Conservation (phyloP, 768 basidiomycete genomes). For the Daedalea quercina region DNA sequence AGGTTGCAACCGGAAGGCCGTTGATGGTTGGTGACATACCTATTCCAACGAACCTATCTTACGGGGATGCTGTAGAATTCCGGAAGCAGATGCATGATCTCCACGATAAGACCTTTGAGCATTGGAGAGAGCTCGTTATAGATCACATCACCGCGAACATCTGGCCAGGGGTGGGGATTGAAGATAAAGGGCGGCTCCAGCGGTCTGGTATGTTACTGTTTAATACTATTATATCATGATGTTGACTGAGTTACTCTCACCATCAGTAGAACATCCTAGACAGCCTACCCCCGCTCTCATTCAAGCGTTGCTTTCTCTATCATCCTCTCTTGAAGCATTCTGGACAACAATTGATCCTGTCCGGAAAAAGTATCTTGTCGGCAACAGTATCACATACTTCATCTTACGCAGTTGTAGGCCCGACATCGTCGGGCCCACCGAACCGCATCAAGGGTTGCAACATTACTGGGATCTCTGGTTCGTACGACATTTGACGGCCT, state of each 20-base stretch:
- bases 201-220: neutral
- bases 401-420: neutral
- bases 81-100: slow-evolving; percentile 33
- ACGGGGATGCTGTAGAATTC: slow-evolving; percentile 36
- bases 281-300: slow-evolving; percentile 51
- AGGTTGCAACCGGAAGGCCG: slow-evolving; percentile 32
- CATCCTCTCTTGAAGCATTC: slow-evolving; percentile 47
- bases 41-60: neutral
- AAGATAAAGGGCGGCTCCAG: neutral
- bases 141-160: slow-evolving; percentile 6
- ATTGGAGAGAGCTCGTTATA: slow-evolving; percentile 47
- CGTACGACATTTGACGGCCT: slow-evolving; percentile 6
- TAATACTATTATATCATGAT: neutral
- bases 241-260: neutral
- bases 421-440: neutral
- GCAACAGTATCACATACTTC: slow-evolving; percentile 13
- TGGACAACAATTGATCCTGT: slow-evolving; percentile 36
- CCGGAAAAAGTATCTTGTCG: neutral
- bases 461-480: slow-evolving; percentile 15
- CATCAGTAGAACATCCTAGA: slow-evolving; percentile 7
- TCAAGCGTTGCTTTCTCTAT: slow-evolving; percentile 47
- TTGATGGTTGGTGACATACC: slow-evolving; percentile 26
- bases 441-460: neutral
- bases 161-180: neutral
- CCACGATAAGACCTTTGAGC: slow-evolving; percentile 39